These are phyloP conservation scores for Roridomyces roridus DNA, from an alignment of 768 basidiomycete species.

Conservation along the genomic window DNA sequence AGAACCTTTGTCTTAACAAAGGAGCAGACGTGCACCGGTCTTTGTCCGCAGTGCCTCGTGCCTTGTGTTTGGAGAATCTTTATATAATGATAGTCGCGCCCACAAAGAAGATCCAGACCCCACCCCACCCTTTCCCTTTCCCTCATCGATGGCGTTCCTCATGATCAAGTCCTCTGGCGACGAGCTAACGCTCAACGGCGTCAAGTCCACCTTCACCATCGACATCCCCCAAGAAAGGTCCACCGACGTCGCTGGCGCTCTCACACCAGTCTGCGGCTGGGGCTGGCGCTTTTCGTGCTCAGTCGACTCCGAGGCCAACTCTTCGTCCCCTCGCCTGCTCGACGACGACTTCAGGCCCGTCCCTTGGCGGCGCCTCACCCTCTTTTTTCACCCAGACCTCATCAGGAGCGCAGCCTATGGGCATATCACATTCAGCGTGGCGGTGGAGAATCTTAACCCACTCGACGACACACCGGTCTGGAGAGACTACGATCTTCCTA, in stretches of 20 bases:
- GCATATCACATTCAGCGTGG: not conserved
- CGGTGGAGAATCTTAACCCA: not conserved
- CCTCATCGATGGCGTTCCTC: too few relatives aligned
- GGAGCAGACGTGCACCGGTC: too few relatives aligned
- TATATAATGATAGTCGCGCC: too few relatives aligned
- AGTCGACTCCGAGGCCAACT: not conserved
- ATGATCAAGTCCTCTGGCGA: not conserved
- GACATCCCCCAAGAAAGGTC: not conserved
- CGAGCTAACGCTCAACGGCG: not conserved
- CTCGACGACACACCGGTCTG: not conserved
- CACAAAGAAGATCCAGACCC: too few relatives aligned
- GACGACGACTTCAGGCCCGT: not conserved
- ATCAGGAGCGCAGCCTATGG: not conserved
- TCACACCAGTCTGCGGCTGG: not conserved
- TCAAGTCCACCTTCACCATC: not conserved
- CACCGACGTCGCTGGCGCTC: not conserved
- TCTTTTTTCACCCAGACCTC: not conserved
- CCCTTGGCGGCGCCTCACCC: not conserved
- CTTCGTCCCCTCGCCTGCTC: not conserved
- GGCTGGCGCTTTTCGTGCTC: not conserved
- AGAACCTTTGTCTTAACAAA: too few relatives aligned
- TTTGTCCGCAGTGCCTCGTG: too few relatives aligned
- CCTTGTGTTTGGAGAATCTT: too few relatives aligned
- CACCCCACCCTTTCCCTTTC: too few relatives aligned
- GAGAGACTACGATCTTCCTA: not conserved